Evolutionary conservation across 1,139 yeast genomes (phyloP).

Genomic region (Kluyveromyces sp.): DNA sequence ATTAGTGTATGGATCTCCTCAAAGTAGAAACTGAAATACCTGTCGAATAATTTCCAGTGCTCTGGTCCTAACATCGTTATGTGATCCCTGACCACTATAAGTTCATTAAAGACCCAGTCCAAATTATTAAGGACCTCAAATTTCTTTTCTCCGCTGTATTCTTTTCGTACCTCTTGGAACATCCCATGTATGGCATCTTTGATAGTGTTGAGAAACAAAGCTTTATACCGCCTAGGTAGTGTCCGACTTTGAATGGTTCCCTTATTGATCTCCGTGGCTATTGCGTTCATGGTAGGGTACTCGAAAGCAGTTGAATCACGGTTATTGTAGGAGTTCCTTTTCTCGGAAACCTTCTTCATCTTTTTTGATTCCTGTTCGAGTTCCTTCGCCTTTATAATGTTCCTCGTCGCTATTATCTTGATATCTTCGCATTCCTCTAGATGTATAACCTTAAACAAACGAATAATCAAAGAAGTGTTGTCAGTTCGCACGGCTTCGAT

Average conservation of each 20-base stretch:
- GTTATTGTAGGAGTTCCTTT: conserved; percentile 14
- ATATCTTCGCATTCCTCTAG: conserved; percentile 74
- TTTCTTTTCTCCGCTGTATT: conserved; percentile 43
- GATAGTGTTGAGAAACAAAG: conserved; percentile 55
- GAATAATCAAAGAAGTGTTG: conserved; percentile 59
- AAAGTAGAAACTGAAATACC: conserved; percentile 63
- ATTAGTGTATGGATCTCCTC: conserved; percentile 56
- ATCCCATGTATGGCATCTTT: conserved; percentile 57
- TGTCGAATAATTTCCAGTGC: conserved; percentile 64
- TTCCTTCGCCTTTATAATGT: conserved; percentile 36
- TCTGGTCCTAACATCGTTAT: conserved; percentile 55
- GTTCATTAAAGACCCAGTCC: conserved; percentile 80
- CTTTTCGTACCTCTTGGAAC: conserved; percentile 57
- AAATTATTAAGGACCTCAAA: conserved; percentile 62
- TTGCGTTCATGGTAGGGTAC: conserved; percentile 26
- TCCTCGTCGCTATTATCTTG: conserved; percentile 46
- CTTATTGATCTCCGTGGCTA: conserved; percentile 33
- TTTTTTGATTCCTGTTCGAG: conserved; percentile 27
- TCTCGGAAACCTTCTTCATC: conserved; percentile 26
- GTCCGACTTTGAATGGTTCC: conserved; percentile 39
- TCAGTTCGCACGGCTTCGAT: conserved; percentile 67
- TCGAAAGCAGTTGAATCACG: conserved; percentile 12
- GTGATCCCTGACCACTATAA: conserved; percentile 55
- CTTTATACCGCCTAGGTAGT: conserved; percentile 54
- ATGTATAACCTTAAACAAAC: conserved; percentile 71